A percentile compares a stretch with the other conserved stretches of the same genome.
Evolutionary conservation across 2,329 filamentous ascomycete species (phyloP).

Genomic region (Pyrenophora seminiperda): DNA sequence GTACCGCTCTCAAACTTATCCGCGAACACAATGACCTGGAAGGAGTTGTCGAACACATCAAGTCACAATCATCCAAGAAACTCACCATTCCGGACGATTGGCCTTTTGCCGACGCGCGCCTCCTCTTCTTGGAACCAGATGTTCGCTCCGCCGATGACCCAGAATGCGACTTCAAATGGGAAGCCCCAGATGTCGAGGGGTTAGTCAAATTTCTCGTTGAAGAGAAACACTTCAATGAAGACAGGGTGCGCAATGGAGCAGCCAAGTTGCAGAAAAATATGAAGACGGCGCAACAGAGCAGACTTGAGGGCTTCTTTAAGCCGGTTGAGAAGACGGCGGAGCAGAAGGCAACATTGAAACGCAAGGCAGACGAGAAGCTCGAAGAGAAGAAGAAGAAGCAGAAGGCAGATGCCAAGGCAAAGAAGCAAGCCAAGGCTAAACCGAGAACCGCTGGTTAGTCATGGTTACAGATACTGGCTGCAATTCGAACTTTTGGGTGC

Average conservation of each 20-base stretch:
- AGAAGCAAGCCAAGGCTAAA: slow-evolving; percentile 87
- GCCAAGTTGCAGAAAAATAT: slow-evolving; percentile 84
- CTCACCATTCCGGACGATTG: slow-evolving; percentile 92
- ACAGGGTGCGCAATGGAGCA: slow-evolving; percentile 81
- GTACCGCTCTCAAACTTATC: slow-evolving; percentile 90
- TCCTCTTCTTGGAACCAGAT: slow-evolving; percentile 90
- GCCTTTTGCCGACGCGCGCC: slow-evolving; percentile 89
- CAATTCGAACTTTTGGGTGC: neutral
- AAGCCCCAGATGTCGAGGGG: slow-evolving; percentile 86
- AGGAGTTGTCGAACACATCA: slow-evolving; percentile 82
- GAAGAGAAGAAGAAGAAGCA: slow-evolving; percentile 94
- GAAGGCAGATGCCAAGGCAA: slow-evolving; percentile 93
- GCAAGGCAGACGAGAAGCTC: slow-evolving; percentile 90
- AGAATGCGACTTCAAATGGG: slow-evolving; percentile 97
- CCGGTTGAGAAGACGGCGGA: slow-evolving; percentile 84
- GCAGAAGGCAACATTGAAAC: slow-evolving; percentile 83
- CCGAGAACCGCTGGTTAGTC: slow-evolving; percentile 53
- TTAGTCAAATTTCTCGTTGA: slow-evolving; percentile 87
- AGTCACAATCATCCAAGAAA: slow-evolving; percentile 68
- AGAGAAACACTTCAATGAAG: slow-evolving; percentile 97
- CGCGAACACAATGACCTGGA: slow-evolving; percentile 89
- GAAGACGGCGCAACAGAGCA: slow-evolving; percentile 86
- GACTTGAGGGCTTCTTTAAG: slow-evolving; percentile 97
- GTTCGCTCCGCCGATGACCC: slow-evolving; percentile 82
- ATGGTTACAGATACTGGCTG: neutral